Percentiles rank a stretch among this genome's conserved stretches.
Evolutionary conservation across 495 filamentous ascomycete species (phyloP).

Genomic region (Copromyces sp.): DNA sequence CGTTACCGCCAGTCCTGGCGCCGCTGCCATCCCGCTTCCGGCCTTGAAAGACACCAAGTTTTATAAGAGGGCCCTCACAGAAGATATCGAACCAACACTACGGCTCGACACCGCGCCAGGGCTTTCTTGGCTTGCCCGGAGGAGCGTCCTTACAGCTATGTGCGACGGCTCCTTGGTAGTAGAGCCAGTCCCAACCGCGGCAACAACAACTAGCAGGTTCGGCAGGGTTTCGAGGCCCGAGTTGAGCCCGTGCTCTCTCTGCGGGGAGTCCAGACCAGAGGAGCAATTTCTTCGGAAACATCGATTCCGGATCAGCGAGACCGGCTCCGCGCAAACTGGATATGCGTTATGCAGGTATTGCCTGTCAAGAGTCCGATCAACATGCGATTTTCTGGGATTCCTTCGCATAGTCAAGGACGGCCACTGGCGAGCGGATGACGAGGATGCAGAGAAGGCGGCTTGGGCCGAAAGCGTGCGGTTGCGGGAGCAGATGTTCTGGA

Average conservation of each 20-base stretch:
- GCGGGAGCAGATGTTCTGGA: constrained; percentile 94
- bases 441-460: constrained; percentile 67
- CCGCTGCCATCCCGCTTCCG: constrained; percentile 20
- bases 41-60: constrained; percentile 80
- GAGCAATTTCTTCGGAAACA: constrained; percentile 66
- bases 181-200: constrained; percentile 62
- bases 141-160: constrained; percentile 71
- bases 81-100: constrained; percentile 92
- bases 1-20: constrained; percentile 29
- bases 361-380: constrained; percentile 68
- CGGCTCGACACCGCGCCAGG: constrained; percentile 82
- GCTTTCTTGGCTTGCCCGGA: constrained; percentile 83
- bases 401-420: constrained; percentile 83
- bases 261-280: constrained; percentile 69
- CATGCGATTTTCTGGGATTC: constrained; percentile 87
- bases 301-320: constrained; percentile 80
- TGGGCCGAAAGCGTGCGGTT: constrained; percentile 91
- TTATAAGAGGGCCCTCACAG: constrained; percentile 76
- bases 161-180: constrained; percentile 81
- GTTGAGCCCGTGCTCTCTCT: constrained; percentile 71
- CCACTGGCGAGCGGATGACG: constrained; percentile 67
- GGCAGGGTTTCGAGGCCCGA: constrained; percentile 46
- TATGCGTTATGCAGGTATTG: constrained; percentile 90
- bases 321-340: constrained; percentile 63
- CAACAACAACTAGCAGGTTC: constrained; percentile 21